phyloP scores from a whole-genome alignment of 768 basidiomycete species.

The Macrolepiota albuminosa region DNA sequence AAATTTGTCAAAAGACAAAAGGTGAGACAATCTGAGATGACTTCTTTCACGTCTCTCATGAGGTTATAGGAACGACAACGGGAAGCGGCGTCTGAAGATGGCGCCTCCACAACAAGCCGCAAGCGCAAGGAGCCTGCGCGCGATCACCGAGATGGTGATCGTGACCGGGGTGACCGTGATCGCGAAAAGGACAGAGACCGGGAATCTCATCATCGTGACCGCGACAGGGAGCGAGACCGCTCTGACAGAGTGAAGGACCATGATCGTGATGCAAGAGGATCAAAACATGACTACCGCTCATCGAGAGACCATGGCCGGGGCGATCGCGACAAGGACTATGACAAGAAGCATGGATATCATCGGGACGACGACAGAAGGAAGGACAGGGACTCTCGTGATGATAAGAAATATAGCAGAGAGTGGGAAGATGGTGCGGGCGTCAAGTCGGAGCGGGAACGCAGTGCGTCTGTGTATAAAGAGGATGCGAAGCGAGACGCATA shows the following conservation, averaged over 20 bases:
- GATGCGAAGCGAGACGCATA: slow-evolving; percentile 45
- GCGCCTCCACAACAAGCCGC: slow-evolving; percentile 75
- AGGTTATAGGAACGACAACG: slow-evolving; percentile 66
- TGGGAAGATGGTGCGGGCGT: slow-evolving; percentile 39
- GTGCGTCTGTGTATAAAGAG: slow-evolving; percentile 33
- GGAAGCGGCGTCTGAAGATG: slow-evolving; percentile 76
- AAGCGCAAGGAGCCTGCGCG: slow-evolving; percentile 71
- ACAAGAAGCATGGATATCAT: slow-evolving; percentile 39
- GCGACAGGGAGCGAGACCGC: slow-evolving; percentile 28
- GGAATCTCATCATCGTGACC: slow-evolving; percentile 26
- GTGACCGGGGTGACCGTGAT: slow-evolving; percentile 38
- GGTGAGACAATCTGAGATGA: slow-evolving; percentile 34
- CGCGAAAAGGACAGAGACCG: slow-evolving; percentile 32
- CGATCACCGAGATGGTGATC: slow-evolving; percentile 45
- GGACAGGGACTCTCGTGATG: slow-evolving; percentile 43
- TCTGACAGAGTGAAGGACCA: slow-evolving; percentile 20
- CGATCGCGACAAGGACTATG: slow-evolving; percentile 34
- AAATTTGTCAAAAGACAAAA: slow-evolving; percentile 92
- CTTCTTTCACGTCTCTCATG: background rate
- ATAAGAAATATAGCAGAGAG: slow-evolving; percentile 33
- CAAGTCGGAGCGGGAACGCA: slow-evolving; percentile 30
- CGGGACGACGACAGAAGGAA: slow-evolving; percentile 54
- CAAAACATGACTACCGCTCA: slow-evolving; percentile 37
- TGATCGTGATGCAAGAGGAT: slow-evolving; percentile 34
- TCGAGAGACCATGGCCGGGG: slow-evolving; percentile 35